Evolutionary conservation across 2,329 filamentous ascomycete species (phyloP).

Genomic region (Fusarium sambucinum): DNA sequence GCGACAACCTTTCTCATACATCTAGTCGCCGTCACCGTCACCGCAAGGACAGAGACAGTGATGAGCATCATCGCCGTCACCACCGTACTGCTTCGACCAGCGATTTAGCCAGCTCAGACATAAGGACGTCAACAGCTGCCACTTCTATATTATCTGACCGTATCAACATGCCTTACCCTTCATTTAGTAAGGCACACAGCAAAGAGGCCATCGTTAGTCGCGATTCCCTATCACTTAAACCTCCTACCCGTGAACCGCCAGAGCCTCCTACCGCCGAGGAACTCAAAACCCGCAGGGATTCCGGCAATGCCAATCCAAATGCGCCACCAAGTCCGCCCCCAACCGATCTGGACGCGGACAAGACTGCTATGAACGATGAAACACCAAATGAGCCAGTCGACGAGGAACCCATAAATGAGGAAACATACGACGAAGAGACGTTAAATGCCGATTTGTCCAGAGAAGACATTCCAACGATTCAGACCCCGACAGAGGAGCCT

Average conservation of each 20-base stretch:
- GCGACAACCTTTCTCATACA: conserved; percentile 57
- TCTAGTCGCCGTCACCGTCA: conserved; percentile 52
- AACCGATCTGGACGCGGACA: conserved; percentile 68
- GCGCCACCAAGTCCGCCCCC: conserved; percentile 74
- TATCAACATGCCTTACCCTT: conserved; percentile 77
- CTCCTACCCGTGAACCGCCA: conserved; percentile 77
- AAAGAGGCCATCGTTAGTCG: conserved; percentile 82
- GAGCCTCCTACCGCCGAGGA: conserved; percentile 48
- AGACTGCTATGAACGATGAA: conserved; percentile 48
- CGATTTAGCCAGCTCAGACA: conserved; percentile 62
- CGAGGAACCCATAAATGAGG: conserved; percentile 47
- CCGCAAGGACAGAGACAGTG: conserved; percentile 52
- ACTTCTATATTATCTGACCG: conserved; percentile 54
- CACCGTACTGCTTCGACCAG: conserved; percentile 56
- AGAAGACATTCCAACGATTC: conserved; percentile 22
- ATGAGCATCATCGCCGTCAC: conserved; percentile 50
- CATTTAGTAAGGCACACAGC: conserved; percentile 90
- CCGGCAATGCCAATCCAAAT: conserved; percentile 55
- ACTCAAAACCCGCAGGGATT: conserved; percentile 18
- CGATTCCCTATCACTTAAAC: conserved; percentile 63
- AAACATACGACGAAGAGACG: conserved; percentile 48
- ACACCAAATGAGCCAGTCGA: conserved; percentile 49
- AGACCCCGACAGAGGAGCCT: conserved; percentile 37
- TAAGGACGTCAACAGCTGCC: conserved; percentile 55
- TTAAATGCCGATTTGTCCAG: conserved; percentile 21